Percentiles rank a stretch among this genome's conserved stretches.
Evolutionary conservation across 306 rosid genomes (phyloP).

Genomic region (Trifolium pratense): DNA sequence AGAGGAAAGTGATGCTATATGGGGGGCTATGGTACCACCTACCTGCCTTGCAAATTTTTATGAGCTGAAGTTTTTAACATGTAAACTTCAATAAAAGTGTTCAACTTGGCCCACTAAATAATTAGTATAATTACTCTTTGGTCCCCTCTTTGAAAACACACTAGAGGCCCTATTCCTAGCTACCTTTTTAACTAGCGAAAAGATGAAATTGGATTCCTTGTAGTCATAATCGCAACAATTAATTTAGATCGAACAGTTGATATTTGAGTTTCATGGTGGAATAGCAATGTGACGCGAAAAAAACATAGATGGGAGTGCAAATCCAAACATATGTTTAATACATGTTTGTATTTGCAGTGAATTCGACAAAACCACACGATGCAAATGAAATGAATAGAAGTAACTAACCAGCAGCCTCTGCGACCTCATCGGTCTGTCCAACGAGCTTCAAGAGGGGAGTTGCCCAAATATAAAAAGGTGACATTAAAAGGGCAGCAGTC

Average conservation of each 20-base stretch:
- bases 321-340: too few relatives aligned
- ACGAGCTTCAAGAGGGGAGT: slow-evolving; percentile 60
- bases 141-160: background rate
- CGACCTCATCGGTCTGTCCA: slow-evolving; percentile 61
- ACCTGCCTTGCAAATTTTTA: too few relatives aligned
- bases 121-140: background rate
- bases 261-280: too few relatives aligned
- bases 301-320: too few relatives aligned
- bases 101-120: background rate
- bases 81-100: background rate
- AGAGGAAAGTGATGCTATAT: background rate
- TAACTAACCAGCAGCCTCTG: slow-evolving; percentile 71
- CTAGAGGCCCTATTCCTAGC: background rate
- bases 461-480: slow-evolving; percentile 75
- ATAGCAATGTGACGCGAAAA: too few relatives aligned
- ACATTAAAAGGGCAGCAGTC: slow-evolving; percentile 48
- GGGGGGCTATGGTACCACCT: background rate
- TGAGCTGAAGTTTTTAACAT: background rate
- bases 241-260: background rate
- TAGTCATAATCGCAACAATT: background rate
- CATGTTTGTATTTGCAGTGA: too few relatives aligned
- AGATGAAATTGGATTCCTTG: background rate
- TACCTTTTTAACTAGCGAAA: background rate
- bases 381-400: background rate
- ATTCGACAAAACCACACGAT: too few relatives aligned